Evolutionary conservation across 2,329 filamentous ascomycete genomes (phyloP).

Genomic region (Fusarium beomiforme): DNA sequence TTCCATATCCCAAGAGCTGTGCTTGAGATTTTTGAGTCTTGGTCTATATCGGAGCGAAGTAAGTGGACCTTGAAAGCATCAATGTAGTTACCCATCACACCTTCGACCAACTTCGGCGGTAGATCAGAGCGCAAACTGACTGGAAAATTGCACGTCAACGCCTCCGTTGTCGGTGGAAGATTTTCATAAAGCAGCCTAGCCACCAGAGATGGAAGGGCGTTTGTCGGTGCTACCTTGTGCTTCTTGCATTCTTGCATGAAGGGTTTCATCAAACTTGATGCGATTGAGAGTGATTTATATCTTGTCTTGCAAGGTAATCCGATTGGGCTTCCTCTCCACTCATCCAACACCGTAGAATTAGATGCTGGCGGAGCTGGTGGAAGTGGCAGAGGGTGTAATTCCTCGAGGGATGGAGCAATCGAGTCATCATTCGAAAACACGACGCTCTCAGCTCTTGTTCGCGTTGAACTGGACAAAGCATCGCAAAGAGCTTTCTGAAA

Average conservation of each 20-base stretch:
- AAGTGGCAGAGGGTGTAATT: not conserved
- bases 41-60: not conserved
- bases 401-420: not conserved
- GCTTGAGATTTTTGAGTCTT: no score
- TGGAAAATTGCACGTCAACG: not conserved
- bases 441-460: fast-evolving
- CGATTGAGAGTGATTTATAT: not conserved
- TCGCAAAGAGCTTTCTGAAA: not conserved
- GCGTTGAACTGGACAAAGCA: fast-evolving
- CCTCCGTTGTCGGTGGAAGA: not conserved
- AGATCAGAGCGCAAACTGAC: not conserved
- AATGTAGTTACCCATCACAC: not conserved
- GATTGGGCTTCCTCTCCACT: not conserved
- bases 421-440: not conserved
- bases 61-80: constrained; percentile 1
- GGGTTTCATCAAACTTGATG: not conserved
- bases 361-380: not conserved
- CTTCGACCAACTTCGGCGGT: not conserved
- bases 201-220: not conserved
- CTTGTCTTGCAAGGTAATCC: not conserved
- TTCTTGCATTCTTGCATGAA: constrained; percentile 2
- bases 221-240: not conserved
- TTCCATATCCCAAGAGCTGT: not conserved
- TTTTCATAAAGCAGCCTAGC: not conserved
- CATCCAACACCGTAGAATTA: not conserved